phyloP scores from a whole-genome alignment of 140 eudicot species.

The Flaveria floridana region DNA sequence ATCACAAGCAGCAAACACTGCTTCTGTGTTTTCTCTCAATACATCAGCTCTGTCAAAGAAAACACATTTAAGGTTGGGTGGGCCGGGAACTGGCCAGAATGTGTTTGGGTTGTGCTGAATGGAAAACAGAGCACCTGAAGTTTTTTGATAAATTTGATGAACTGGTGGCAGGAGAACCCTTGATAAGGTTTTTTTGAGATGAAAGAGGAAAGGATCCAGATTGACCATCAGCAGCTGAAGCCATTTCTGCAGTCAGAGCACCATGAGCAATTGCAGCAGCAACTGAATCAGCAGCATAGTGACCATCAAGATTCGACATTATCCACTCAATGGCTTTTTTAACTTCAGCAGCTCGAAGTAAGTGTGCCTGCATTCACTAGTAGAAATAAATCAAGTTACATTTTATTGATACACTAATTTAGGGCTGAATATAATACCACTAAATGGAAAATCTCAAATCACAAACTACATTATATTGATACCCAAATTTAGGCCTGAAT shows the following conservation, averaged over 20 bases:
- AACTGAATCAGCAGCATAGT: constrained; percentile 93
- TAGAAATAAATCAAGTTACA: constrained; percentile 70
- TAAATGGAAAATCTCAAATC: not conserved
- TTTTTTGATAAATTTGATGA: constrained; percentile 67
- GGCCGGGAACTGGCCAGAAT: not conserved
- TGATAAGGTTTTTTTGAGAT: constrained; percentile 43
- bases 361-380: constrained; percentile 97
- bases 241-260: constrained; percentile 65
- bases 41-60: constrained; percentile 74
- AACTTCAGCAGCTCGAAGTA: constrained; percentile 84
- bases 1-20: no score
- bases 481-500: constrained; percentile 16
- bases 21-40: no score
- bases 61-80: constrained; percentile 5
- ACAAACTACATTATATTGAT: constrained; percentile 32
- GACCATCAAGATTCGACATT: constrained; percentile 84
- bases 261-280: constrained; percentile 97
- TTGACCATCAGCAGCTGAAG: constrained; percentile 49
- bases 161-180: constrained; percentile 46
- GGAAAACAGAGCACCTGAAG: constrained; percentile 60
- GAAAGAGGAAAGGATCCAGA: constrained; percentile 47
- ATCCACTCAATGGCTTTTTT: constrained; percentile 95
- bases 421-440: not conserved
- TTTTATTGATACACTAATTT: constrained; percentile 33
- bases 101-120: not conserved